Base-by-base conservation (phyloP, 2,329 filamentous ascomycete genomes). In the Venturia aucupariae region DNA sequence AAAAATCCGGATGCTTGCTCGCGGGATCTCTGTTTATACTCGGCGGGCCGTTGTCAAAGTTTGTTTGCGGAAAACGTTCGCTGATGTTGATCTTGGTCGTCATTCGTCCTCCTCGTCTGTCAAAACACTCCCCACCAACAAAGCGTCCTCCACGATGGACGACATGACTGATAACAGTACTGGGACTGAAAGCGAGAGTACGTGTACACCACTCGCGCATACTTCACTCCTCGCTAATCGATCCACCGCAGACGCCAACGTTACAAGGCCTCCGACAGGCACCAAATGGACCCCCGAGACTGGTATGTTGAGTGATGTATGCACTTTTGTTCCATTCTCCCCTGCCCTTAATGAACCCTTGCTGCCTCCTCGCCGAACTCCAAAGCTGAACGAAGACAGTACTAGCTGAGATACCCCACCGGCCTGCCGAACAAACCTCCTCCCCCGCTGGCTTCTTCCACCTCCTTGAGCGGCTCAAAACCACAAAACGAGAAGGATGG, bases 401-500 rank as follows among this genome's bases (percentile, higher is more conserved):
- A 22, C 24, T 62, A 41, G 46, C 38, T 13, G 82, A 83, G 2
- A 82, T 95, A 59, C 79, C 83, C 1, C 74, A 80, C 35, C 81
- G 82, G 66, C 83, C 81, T n/a, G 71, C 77, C 30, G 81, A 86
- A 69, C 80, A 84, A 64, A 83, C 89, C 8, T 75, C 80, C 66
- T 94, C 92, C 0, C 92, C 93, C 0, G 74, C 97, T 13, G 85
- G 92, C 41, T 97, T 97, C 80, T 96, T 99, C 77, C 94, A 99
- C 79, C 82, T 97, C 66, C 85, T 99, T 67, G 90, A 96, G 76
- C 89, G 90, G 61, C 84, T 99, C 65, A 99, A 99, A 84, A 97
- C 92, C 8, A 96, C 90, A 67, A 95, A 96, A 76, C 89, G 94
- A 66, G 94, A 97, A 77, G 94, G 94, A 68, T 99, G 94, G 94